These are phyloP conservation scores for Microbotryomycetes sp. DNA, from an alignment of 1,284 basidiomycete species.

Conservation along the genomic window DNA sequence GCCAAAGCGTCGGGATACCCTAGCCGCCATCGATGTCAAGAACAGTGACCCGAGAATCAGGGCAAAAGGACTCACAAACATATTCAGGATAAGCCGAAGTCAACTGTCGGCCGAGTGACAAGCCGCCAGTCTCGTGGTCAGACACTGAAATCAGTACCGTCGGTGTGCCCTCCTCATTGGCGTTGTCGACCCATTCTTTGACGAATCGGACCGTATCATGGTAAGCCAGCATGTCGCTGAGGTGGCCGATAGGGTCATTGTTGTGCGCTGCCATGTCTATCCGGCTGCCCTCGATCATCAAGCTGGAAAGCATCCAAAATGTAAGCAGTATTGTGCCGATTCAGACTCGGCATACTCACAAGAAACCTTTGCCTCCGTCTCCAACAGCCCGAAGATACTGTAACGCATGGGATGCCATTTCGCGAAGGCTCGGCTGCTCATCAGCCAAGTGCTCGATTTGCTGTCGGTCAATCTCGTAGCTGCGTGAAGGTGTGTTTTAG, in stretches of 20 bases:
- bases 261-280: conserved; percentile 40
- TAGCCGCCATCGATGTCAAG: background rate
- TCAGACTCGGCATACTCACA: conserved; percentile 16
- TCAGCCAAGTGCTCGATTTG: conserved; percentile 10
- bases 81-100: conserved; percentile 38
- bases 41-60: background rate
- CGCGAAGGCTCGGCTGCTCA: conserved; percentile 24
- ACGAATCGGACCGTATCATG: conserved; percentile 40
- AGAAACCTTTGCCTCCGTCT: conserved; percentile 30
- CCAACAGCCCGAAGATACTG: conserved; percentile 22
- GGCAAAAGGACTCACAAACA: conserved; percentile 4
- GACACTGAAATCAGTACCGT: conserved; percentile 41
- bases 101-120: conserved; percentile 41
- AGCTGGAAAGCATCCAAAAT: conserved; percentile 1
- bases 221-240: conserved; percentile 42
- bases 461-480: conserved; percentile 37
- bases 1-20: conserved; percentile 41
- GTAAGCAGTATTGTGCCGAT: background rate
- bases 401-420: conserved; percentile 28
- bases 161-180: conserved; percentile 35
- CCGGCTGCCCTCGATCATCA: conserved; percentile 39
- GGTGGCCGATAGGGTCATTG: conserved; percentile 37
- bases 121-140: conserved; percentile 44
- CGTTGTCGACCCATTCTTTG: conserved; percentile 36
- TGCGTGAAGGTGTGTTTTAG: background rate